Conservation (phyloP, 176 grass and related monocot species). For the Aegilops sharonensis region DNA sequence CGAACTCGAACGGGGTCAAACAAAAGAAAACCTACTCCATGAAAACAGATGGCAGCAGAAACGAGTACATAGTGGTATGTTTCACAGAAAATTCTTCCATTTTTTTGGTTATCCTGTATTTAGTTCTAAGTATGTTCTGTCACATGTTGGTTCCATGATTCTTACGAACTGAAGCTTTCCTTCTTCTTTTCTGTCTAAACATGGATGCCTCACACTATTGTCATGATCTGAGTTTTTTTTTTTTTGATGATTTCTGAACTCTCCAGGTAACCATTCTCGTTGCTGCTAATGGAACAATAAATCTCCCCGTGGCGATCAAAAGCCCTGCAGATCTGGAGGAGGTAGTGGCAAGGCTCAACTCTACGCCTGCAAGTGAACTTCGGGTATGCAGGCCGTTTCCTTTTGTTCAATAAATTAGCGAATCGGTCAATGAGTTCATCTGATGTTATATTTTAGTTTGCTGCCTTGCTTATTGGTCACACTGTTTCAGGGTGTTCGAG, state of each 20-base stretch:
- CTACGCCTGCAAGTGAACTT: neutral
- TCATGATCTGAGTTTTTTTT: neutral
- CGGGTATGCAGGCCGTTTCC: neutral
- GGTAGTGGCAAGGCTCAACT: neutral
- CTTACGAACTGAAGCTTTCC: neutral
- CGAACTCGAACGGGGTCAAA: slow-evolving; percentile 35
- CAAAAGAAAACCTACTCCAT: slow-evolving; percentile 38
- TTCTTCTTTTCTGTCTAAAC: neutral
- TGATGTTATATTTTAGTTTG: neutral
- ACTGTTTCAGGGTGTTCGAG: slow-evolving; percentile 14
- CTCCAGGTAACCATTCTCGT: slow-evolving; percentile 32
- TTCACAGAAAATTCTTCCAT: neutral
- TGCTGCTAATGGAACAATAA: slow-evolving; percentile 23
- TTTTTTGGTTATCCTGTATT: neutral
- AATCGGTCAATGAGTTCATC: neutral
- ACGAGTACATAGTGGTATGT: slow-evolving; percentile 44
- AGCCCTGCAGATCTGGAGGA: neutral
- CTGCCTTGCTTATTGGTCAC: neutral
- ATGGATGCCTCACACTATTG: neutral
- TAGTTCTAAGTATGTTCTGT: neutral
- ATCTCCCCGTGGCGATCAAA: neutral
- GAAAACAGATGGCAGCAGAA: slow-evolving; percentile 38
- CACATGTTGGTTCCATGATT: neutral
- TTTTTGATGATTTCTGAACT: neutral
- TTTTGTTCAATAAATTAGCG: neutral